phyloP scores from a whole-genome alignment of 352 stramenopile species.

The Phytophthora foliorum region DNA sequence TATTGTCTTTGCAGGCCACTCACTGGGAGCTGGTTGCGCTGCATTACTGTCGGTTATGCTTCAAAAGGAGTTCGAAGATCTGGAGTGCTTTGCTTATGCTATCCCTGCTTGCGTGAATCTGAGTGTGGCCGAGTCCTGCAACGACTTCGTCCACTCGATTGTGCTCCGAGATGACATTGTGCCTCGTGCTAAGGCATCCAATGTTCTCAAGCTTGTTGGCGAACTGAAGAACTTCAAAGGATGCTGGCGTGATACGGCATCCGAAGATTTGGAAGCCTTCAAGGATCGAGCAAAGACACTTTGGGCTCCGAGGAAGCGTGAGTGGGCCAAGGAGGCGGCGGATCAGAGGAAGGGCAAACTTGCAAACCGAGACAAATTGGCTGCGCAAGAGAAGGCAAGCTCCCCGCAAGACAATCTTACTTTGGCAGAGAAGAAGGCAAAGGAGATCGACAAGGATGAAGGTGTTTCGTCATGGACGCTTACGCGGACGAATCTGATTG shows the following conservation, averaged over 20 bases:
- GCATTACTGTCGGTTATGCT: slow-evolving; percentile 86
- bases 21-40: slow-evolving; percentile 81
- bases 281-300: slow-evolving; percentile 86
- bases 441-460: slow-evolving; percentile 34
- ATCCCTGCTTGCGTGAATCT: slow-evolving; percentile 86
- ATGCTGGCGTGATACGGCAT: slow-evolving; percentile 82
- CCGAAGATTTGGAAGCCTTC: slow-evolving; percentile 83
- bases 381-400: slow-evolving; percentile 19
- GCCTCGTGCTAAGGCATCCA: slow-evolving; percentile 83
- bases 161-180: slow-evolving; percentile 90
- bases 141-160: slow-evolving; percentile 84
- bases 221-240: slow-evolving; percentile 87
- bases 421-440: slow-evolving; percentile 37
- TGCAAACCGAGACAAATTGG: slow-evolving; percentile 23
- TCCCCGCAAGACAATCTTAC: slow-evolving; percentile 24
- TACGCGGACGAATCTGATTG: slow-evolving; percentile 80
- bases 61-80: slow-evolving; percentile 84
- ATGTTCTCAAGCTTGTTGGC: slow-evolving; percentile 80
- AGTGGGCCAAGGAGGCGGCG: slow-evolving; percentile 80
- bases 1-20: slow-evolving; percentile 86
- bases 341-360: slow-evolving; percentile 63
- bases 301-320: slow-evolving; percentile 83
- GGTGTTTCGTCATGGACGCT: slow-evolving; percentile 75
- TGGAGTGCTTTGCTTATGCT: slow-evolving; percentile 90
- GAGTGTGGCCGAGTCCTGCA: slow-evolving; percentile 81